A percentile compares a stretch with the other conserved stretches of the same genome.
These are phyloP conservation scores for Entonaema liquescens DNA, from an alignment of 495 filamentous ascomycete genomes.

Conservation along the genomic window DNA sequence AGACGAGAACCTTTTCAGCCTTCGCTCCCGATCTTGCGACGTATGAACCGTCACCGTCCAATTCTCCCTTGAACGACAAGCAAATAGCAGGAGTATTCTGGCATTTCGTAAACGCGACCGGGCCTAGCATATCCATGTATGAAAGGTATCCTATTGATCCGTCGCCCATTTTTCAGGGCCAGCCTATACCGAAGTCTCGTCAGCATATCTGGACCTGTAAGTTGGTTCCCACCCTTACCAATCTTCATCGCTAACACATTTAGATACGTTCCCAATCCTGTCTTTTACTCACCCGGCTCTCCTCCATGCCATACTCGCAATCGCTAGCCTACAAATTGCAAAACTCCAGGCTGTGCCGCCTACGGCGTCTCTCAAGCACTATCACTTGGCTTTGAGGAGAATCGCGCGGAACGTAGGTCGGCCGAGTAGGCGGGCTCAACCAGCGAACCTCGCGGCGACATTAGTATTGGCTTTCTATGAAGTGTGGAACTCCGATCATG, in stretches of 20 bases:
- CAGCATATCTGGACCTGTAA: slow-evolving; percentile 82
- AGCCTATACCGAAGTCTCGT: slow-evolving; percentile 69
- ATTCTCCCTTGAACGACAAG: slow-evolving; percentile 82
- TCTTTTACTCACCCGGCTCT: slow-evolving; percentile 85
- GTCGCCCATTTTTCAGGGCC: slow-evolving; percentile 71
- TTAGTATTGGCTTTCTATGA: slow-evolving; percentile 93
- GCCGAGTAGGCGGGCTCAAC: slow-evolving; percentile 73
- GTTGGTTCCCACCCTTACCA: slow-evolving; percentile 17
- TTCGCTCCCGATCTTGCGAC: slow-evolving; percentile 65
- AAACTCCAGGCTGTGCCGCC: slow-evolving; percentile 75
- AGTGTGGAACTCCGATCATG: slow-evolving; percentile 91
- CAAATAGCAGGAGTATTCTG: slow-evolving; percentile 87
- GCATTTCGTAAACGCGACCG: slow-evolving; percentile 92
- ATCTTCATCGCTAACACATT: slow-evolving; percentile 3
- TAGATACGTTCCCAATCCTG: slow-evolving; percentile 82
- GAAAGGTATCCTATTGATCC: slow-evolving; percentile 86
- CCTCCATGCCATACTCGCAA: slow-evolving; percentile 89
- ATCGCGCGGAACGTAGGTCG: slow-evolving; percentile 78
- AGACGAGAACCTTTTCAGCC: slow-evolving; percentile 55
- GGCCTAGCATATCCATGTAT: slow-evolving; percentile 85
- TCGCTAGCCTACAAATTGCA: slow-evolving; percentile 88
- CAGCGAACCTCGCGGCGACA: slow-evolving; percentile 86
- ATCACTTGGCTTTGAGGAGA: slow-evolving; percentile 82
- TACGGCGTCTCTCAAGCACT: slow-evolving; percentile 88
- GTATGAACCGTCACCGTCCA: slow-evolving; percentile 77